Base-by-base conservation (phyloP, 2,329 filamentous ascomycete species). In the Chaetomium sp. region DNA sequence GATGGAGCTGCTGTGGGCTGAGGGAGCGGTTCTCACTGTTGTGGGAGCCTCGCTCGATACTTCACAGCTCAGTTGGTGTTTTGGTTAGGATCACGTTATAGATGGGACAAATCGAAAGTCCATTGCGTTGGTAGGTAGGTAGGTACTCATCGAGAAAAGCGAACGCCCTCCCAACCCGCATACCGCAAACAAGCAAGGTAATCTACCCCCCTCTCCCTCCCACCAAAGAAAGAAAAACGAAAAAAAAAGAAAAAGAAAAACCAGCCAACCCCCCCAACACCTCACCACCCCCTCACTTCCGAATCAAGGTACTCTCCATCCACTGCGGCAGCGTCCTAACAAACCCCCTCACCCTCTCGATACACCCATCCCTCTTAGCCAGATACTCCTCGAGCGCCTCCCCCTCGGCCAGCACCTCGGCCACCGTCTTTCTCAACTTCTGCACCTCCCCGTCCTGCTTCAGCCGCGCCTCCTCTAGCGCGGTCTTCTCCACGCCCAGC, bases 381-480 rank as follows among this genome's bases (percentile, higher is more conserved):
- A 63, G 3, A 21, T 58, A 50, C 35, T 59, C 49, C 35, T 49
- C 38, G 49, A 63, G 8, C 33, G 21, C 45, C 31, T 42, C 45
- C 1, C 29, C 25, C 50, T 61, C 49, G 16, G 35, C 42, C 60
- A 27, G 8, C 6, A 53, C 25, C 31, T 59, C 49, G 1, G 33
- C 54, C 27, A 53, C 6, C 55, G 55, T 16, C 2, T 1, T 21
- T 19, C 21, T 16, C 19, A 61, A 21, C 51, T n/a, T 12, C 53
- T 42, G 23, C 6, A 62, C 9, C 16, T 57, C 29, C 1, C 1
- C 23, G 4, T 5, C 42, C 31, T 31, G 23, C 2, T 10, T 21
- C 5, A 1, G n/a, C 4, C 49, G 23, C 19, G n/a, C 47, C 25
- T 33, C 38, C 21, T 54, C 8, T 7, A 59, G 35, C 33, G n/a